Evolutionary conservation across 2,329 filamentous ascomycete species (phyloP).

Genomic region (Alternaria gansuensis): DNA sequence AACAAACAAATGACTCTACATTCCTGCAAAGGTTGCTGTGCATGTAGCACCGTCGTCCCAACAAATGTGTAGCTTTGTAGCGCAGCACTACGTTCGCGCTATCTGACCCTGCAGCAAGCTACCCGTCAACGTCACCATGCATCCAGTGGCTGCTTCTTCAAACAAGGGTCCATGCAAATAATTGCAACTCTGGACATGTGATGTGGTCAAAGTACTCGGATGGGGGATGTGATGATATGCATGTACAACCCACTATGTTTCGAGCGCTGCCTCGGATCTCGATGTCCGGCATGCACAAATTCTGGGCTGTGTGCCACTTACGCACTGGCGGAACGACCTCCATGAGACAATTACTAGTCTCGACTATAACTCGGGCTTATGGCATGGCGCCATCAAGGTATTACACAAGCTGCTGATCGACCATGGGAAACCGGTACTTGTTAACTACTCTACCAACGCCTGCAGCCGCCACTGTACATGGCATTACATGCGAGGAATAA

Average conservation of each 20-base stretch:
- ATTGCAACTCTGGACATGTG: neutral
- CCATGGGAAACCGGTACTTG: neutral
- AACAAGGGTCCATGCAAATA: slow-evolving; percentile 14
- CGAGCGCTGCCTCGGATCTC: slow-evolving; percentile 1
- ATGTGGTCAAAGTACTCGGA: neutral
- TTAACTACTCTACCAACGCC: neutral
- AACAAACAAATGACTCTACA: slow-evolving; percentile 4
- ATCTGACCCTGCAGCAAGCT: slow-evolving; percentile 9
- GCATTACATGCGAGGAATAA: slow-evolving; percentile 3
- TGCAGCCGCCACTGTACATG: slow-evolving; percentile 10
- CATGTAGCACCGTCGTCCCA: slow-evolving; percentile 20
- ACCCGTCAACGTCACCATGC: slow-evolving; percentile 17
- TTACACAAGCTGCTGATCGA: neutral
- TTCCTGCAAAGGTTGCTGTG: slow-evolving; percentile 7
- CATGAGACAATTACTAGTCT: neutral
- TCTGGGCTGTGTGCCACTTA: neutral
- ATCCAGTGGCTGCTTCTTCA: slow-evolving; percentile 8
- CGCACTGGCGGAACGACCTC: slow-evolving; percentile 1
- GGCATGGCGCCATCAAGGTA: neutral
- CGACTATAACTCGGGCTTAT: neutral
- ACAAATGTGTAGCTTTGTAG: slow-evolving; percentile 13
- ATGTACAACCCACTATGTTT: neutral
- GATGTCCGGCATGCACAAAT: slow-evolving; percentile 4
- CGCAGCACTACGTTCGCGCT: slow-evolving; percentile 6
- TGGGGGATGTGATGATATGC: neutral